These are phyloP conservation scores for Actinidia arguta DNA, from an alignment of 179 eudicot species.

Conservation along the genomic window DNA sequence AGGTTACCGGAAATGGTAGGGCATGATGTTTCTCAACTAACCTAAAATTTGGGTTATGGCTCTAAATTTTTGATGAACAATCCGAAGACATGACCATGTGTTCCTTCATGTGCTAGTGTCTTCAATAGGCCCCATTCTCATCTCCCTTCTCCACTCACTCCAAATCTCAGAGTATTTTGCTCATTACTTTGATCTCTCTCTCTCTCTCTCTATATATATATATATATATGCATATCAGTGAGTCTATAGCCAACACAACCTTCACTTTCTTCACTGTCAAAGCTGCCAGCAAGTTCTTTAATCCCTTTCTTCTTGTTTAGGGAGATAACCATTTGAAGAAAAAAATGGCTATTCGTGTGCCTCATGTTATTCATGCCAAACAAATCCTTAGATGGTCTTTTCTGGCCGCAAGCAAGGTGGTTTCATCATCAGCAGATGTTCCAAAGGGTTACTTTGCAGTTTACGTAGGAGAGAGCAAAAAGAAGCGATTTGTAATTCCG, in stretches of 20 bases:
- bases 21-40: neutral
- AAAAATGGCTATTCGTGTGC: conserved; percentile 26
- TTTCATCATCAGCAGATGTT: conserved; percentile 18
- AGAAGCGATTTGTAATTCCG: no score
- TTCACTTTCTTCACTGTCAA: neutral
- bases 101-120: conserved; percentile 24
- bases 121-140: neutral
- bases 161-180: neutral
- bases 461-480: conserved; percentile 54
- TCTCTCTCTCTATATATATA: no score
- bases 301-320: neutral
- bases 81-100: conserved; percentile 21
- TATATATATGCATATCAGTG: neutral
- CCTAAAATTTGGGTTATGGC: neutral
- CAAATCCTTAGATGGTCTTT: conserved; percentile 1
- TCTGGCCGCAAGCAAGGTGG: conserved; percentile 5
- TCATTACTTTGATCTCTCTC: neutral
- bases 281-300: neutral
- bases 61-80: neutral
- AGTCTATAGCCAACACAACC: neutral
- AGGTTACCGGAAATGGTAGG: neutral
- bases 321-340: neutral
- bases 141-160: neutral
- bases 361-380: neutral
- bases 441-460: conserved; percentile 46